A percentile compares a stretch with the other conserved stretches of the same genome.
Evolutionary conservation across 768 basidiomycete species (phyloP).

Genomic region (Termitomyces sp.): DNA sequence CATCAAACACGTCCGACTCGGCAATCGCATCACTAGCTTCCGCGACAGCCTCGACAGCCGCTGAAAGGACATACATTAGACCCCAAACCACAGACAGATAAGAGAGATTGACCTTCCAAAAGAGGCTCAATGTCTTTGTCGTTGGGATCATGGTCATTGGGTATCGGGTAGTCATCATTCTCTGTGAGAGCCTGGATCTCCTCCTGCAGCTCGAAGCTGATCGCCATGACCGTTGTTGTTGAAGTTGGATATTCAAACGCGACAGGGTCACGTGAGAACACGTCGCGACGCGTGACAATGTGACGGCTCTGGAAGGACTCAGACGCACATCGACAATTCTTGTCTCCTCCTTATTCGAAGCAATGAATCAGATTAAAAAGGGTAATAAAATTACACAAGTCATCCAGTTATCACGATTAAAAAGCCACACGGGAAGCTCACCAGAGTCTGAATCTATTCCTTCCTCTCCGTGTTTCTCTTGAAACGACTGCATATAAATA

Average conservation of each 20-base stretch:
- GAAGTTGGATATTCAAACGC: slow-evolving; percentile 26
- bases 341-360: neutral
- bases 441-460: no score
- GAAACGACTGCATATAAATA: no score
- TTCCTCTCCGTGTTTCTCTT: no score
- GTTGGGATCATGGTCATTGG: slow-evolving; percentile 59
- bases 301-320: no score
- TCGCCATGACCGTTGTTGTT: slow-evolving; percentile 40
- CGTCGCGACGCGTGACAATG: slow-evolving; percentile 5
- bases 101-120: slow-evolving; percentile 45
- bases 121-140: slow-evolving; percentile 48
- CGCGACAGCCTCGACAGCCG: slow-evolving; percentile 77
- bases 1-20: slow-evolving; percentile 69
- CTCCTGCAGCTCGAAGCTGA: slow-evolving; percentile 71
- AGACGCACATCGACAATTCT: no score
- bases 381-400: no score
- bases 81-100: neutral
- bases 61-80: slow-evolving; percentile 31
- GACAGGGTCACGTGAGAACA: slow-evolving; percentile 8
- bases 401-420: no score
- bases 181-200: slow-evolving; percentile 66
- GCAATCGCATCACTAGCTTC: slow-evolving; percentile 68
- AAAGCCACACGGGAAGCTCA: no score
- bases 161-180: slow-evolving; percentile 55
- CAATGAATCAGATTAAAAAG: no score